Base-by-base conservation (phyloP, 2,329 filamentous ascomycete genomes). In the Pochonia chlamydosporia region DNA sequence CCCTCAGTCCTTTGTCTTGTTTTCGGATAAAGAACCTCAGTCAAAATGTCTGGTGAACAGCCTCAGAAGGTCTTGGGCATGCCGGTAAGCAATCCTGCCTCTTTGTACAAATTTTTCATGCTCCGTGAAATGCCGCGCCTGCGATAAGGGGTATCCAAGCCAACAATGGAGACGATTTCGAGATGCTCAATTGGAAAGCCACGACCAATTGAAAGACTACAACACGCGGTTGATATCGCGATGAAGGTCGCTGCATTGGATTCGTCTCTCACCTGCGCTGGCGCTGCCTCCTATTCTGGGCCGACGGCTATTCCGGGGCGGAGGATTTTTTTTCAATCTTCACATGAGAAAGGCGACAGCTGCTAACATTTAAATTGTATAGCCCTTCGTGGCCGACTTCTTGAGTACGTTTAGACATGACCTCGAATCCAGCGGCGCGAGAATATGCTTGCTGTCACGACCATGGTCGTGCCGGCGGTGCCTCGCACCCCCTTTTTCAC, bases 321-420 rank as follows among this genome's bases (percentile, higher is more conserved):
- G 39, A 43, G 49, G 52, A 53, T 52, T 23, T 49, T 56, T n/a
- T n/a, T n/a, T n/a, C n/a, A n/a, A 25, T 33, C 40, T 3, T 20
- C 35, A 43, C 35, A 26, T 35, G 16, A 26, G 25, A 16, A 11
- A 46, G 43, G 46, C 43, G 3, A 11, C 41, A 50, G 37, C 7
- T 48, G 60, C 69, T 74, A 65, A 73, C 63, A 50, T 50, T n/a
- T 45, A 52, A 45, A 52, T 35, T 49, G 5, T 52, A 56, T 66
- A 95, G 85, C 88, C 89, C 73, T 97, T 97, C 82, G 69, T 96
- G 71, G 89, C 95, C 70, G 92, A 97, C 81, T 97, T 97, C 84
- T 72, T 97, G 84, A 97, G 90, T 95, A 95, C 69, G 91, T 93
- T 46, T 43, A 46, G 46, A 13, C 25, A 23, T 33, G 24, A 33